phyloP scores from a whole-genome alignment of 495 filamentous ascomycete species.

The Penicillium canariense region DNA sequence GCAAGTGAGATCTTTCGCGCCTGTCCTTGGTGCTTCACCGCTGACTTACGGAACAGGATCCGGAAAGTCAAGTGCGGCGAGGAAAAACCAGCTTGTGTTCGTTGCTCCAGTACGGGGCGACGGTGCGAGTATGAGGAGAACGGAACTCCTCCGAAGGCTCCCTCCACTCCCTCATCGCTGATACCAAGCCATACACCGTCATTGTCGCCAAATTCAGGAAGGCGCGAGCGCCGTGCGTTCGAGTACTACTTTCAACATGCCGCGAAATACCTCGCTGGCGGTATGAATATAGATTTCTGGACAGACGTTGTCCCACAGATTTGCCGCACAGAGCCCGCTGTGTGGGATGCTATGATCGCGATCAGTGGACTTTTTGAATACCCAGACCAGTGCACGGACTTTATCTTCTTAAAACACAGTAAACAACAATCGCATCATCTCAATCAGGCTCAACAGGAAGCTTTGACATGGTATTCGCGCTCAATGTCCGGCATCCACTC shows the following conservation, averaged over 20 bases:
- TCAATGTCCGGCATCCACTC: slow-evolving; percentile 34
- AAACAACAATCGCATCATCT: background rate
- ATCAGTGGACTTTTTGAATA: slow-evolving; percentile 52
- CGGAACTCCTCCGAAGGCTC: background rate
- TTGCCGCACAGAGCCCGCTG: slow-evolving; percentile 52
- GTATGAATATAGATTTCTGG: slow-evolving; percentile 52
- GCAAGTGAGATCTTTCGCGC: slow-evolving; percentile 20
- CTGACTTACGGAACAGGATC: slow-evolving; percentile 39
- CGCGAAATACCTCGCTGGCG: slow-evolving; percentile 45
- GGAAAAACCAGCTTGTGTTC: slow-evolving; percentile 54
- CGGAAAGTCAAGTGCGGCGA: slow-evolving; percentile 69
- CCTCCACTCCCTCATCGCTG: background rate
- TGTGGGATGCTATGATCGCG: slow-evolving; percentile 52
- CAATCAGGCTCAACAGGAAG: slow-evolving; percentile 22
- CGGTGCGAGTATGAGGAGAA: slow-evolving; percentile 37
- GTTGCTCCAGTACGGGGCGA: slow-evolving; percentile 52
- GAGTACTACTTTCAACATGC: slow-evolving; percentile 52
- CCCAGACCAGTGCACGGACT: slow-evolving; percentile 20
- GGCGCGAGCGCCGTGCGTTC: slow-evolving; percentile 42
- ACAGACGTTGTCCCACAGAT: slow-evolving; percentile 51
- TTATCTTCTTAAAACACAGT: slow-evolving; percentile 13
- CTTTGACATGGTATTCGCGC: slow-evolving; percentile 34
- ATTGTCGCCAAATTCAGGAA: slow-evolving; percentile 9
- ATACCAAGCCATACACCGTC: slow-evolving; percentile 2
- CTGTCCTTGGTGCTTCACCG: background rate